Base-by-base conservation (phyloP, 1,284 basidiomycete species). In the Ceratobasidium sp. region DNA sequence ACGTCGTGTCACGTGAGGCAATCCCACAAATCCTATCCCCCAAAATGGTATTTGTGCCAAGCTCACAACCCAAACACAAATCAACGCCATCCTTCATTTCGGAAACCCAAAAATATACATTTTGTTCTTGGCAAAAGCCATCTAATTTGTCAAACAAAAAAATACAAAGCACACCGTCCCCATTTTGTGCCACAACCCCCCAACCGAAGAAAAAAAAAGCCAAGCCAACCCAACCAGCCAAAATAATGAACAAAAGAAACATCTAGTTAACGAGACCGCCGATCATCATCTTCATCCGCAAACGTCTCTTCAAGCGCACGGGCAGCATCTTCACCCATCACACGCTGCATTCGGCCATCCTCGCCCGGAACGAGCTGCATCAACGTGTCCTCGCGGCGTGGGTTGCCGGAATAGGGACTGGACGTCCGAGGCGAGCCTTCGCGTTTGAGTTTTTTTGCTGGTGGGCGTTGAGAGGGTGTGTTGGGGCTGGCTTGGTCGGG, bases 371-470 rank as follows among this genome's bases (percentile, higher is more conserved):
- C 57, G 25, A 59, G 57, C 25, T 59, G 22, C 57, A 59, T 59
- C 57, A 59, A 34, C 15, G 57, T 25, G 34, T 59, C 65, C 7
- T 67, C 65, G 44, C 46, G 46, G 13, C 49, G 44, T 9, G 43
- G 43, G 19, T 11, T 44, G 44, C 49, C 49, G 8, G 46, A 11
- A 29, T 62, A 62, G 13, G 59, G 59, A 11, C 59, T 62, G 19
- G 59, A 62, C 17, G 32, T 62, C 37, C 65, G 13, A 34, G 65
- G 65, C 25, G 71, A 62, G 7, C 57, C 59, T 40, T 74, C 71
- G 49, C 59, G 57, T 46, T 74, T 74, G 13, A 64, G 59, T 22
- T 74, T 74, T 43, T 74, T 74, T 17, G 59, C 29, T 1, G 59
- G 34, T 9, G 52, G 59, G 29, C 65, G 65, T 37, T 62, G 59